Base-by-base conservation (phyloP, 192 early-diverging fungal species). In the Dimargaris verticillata region DNA sequence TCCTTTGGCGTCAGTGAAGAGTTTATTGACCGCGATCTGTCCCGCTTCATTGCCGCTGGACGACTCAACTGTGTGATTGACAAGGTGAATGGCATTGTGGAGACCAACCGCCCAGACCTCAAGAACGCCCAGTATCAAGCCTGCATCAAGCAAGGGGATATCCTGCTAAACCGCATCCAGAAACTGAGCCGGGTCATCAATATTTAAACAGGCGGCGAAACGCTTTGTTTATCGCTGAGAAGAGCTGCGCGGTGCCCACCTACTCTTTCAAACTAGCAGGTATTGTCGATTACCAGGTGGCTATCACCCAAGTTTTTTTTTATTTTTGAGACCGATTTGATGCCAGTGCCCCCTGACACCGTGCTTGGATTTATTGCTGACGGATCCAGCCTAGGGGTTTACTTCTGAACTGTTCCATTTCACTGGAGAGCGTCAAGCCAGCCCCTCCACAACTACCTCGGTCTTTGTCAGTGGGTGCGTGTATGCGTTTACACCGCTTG, bases 111-210 rank as follows among this genome's bases (percentile, higher is more conserved):
- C 61, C 93, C 94, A 4, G 96, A 99, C 61, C 83, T 87, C 17
- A 99, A 99, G 83, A 99, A 99, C 65, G 91, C 91, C 18, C 94
- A 99, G 74, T 99, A 97, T 74, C 94, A 97, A 69, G 72, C 80
- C 52, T 84, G 85, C 18, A 93, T 99, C 70, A 99, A 96, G 73
- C 88, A 95, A 71, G 94, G 96, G 17, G 96, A 99, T 69, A 61
- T 91, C 60, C 72, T 99, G 54, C 72, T 99, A 61, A 99, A 91
- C 70, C 82, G 90, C 60, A 81, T 99, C 46, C 96, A 99, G 77
- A 97, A 96, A 68, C 77, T 99, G 45, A 87, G 86, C 46, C 81
- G 95, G 43, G 89, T 98, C 60, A 88, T 95, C 62, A 88, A 89
- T 64, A 82, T 91, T 51, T 92, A 86, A 74, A 49, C 33, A 2